A percentile compares a stretch with the other conserved stretches of the same genome.
Evolutionary conservation across 352 stramenopile species (phyloP).

Genomic region (Stramenopiles sp.): DNA sequence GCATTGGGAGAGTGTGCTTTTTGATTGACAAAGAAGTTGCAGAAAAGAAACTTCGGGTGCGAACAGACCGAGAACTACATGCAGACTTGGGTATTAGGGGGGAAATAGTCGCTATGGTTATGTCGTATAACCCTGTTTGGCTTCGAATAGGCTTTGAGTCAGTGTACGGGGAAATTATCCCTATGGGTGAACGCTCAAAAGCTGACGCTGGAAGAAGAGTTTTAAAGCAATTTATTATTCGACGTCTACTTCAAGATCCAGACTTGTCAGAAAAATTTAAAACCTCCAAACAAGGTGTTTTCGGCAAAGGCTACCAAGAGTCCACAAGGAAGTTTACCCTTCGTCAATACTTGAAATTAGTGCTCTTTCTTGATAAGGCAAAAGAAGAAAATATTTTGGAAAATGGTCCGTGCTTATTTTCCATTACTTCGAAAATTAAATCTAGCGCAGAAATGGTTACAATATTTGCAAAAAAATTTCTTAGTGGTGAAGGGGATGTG

Average conservation of each 20-base stretch:
- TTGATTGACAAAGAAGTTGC: conserved; percentile 45
- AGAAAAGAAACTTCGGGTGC: conserved; percentile 46
- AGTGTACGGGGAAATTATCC: conserved; percentile 40
- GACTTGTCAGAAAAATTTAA: conserved; percentile 36
- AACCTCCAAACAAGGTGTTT: conserved; percentile 33
- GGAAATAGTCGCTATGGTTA: conserved; percentile 53
- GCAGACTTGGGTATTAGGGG: conserved; percentile 61
- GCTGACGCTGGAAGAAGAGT: conserved; percentile 26
- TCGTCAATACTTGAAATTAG: conserved; percentile 66
- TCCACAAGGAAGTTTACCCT: conserved; percentile 62
- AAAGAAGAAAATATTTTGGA: conserved; percentile 46
- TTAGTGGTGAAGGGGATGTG: conserved; percentile 77
- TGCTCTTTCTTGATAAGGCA: conserved; percentile 70
- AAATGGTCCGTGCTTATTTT: conserved; percentile 65
- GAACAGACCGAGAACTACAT: conserved; percentile 59
- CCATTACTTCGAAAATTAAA: conserved; percentile 46
- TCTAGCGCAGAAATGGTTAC: conserved; percentile 68
- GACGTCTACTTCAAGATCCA: conserved; percentile 36
- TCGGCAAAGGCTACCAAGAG: conserved; percentile 41
- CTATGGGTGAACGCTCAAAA: not conserved
- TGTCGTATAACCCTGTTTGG: conserved; percentile 72
- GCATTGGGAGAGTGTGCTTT: conserved; percentile 36
- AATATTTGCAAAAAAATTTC: conserved; percentile 68
- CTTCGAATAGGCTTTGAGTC: conserved; percentile 62
- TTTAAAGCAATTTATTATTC: conserved; percentile 35